Evolutionary conservation across 176 grass and related monocot genomes (phyloP).

Genomic region (bread wheat (Triticum aestivum)): DNA sequence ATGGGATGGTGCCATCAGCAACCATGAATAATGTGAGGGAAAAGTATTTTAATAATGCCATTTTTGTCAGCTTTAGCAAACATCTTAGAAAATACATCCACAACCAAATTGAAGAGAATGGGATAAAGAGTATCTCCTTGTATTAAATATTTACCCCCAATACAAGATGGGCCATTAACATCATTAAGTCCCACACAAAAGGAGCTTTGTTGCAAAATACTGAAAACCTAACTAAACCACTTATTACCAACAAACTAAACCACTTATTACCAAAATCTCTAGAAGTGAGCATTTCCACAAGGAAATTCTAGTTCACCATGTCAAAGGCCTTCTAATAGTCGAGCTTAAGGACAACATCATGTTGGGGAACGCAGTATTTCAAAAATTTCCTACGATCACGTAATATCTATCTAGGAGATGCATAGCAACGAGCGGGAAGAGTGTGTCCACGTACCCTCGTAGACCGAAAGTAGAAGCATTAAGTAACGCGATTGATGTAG

Average conservation of each 20-base stretch:
- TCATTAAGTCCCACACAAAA: neutral
- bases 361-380: no score
- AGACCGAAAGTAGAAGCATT: no score
- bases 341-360: neutral
- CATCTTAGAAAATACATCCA: neutral
- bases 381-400: no score
- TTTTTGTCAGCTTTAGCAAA: neutral
- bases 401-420: no score
- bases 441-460: no score
- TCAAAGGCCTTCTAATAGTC: neutral
- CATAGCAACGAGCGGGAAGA: no score
- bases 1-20: no score
- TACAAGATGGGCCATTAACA: neutral
- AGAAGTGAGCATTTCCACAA: neutral
- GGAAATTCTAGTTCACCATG: neutral
- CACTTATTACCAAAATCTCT: neutral
- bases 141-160: neutral
- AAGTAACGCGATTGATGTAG: no score
- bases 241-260: neutral
- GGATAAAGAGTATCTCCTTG: neutral
- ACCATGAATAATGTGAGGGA: no score
- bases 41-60: no score
- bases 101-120: neutral
- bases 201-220: neutral
- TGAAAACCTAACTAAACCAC: neutral